These are phyloP conservation scores for Pseudonitzschia pungens DNA, from an alignment of 108 stramenopile genomes.

Conservation along the genomic window DNA sequence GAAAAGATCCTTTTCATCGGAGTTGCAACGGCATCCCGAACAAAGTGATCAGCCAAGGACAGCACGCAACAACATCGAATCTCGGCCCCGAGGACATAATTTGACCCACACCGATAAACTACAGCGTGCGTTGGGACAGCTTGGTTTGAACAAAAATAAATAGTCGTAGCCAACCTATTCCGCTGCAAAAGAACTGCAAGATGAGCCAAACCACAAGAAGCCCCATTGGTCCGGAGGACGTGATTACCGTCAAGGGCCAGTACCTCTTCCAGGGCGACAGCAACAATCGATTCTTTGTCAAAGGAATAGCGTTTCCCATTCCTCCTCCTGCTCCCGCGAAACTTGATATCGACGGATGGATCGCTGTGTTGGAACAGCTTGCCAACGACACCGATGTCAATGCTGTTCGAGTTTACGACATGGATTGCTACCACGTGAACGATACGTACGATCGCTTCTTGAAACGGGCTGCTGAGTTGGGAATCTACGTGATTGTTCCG, in stretches of 20 bases:
- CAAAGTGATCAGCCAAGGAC: too few species aligned
- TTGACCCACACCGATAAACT: too few species aligned
- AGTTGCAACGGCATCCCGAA: too few species aligned
- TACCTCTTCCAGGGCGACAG: conserved; percentile 29
- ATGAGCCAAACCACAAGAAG: background rate
- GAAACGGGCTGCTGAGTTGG: conserved; percentile 47
- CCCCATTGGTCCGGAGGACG: conserved; percentile 18
- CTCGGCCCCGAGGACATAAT: too few species aligned
- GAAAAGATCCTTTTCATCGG: too few species aligned
- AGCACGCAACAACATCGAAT: too few species aligned
- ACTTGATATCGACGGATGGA: conserved; percentile 52
- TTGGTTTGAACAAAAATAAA: too few species aligned
- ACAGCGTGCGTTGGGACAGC: too few species aligned
- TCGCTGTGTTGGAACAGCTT: conserved; percentile 54
- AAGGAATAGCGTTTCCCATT: conserved; percentile 69
- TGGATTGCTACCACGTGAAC: background rate
- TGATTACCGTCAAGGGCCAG: conserved; percentile 41
- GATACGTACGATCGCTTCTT: conserved; percentile 44
- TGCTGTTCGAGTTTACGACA: conserved; percentile 52
- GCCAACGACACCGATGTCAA: conserved; percentile 41
- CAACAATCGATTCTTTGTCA: conserved; percentile 44
- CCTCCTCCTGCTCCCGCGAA: background rate
- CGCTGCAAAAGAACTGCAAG: too few species aligned
- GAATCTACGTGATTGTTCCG: conserved; percentile 66
- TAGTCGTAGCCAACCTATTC: too few species aligned